phyloP scores from a whole-genome alignment of 75 land plant genomes.

The Isoetes taiwanensis region DNA sequence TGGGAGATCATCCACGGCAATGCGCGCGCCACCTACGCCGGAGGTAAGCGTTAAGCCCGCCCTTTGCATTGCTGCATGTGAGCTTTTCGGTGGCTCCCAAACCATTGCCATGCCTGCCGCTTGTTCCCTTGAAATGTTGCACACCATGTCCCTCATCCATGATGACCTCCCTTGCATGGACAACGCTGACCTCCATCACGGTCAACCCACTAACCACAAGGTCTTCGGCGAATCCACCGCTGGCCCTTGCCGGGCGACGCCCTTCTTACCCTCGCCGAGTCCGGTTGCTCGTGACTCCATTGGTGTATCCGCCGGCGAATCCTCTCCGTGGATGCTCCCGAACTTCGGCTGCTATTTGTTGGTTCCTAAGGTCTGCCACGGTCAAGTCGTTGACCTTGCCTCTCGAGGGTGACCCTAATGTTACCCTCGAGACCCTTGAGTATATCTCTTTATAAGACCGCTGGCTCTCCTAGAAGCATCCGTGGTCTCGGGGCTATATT shows the following conservation, averaged over 20 bases:
- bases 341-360: background rate
- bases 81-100: background rate
- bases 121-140: background rate
- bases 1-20: conserved; percentile 3
- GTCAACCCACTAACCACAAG: conserved; percentile 5
- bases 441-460: background rate
- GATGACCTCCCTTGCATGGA: conserved; percentile 8
- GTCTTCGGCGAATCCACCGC: background rate
- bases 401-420: background rate
- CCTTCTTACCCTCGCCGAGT: background rate
- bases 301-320: background rate
- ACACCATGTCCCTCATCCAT: conserved; percentile 8
- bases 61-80: conserved; percentile 5
- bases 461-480: background rate
- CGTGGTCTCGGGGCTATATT: background rate
- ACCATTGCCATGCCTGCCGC: background rate
- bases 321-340: background rate
- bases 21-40: background rate
- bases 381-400: background rate
- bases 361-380: background rate
- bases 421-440: background rate
- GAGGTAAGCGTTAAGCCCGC: background rate
- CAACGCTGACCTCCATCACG: conserved; percentile 6
- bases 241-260: background rate
- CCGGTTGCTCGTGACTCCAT: background rate